Base-by-base conservation (phyloP, 345 rosid species). In the Citrus australasica region DNA sequence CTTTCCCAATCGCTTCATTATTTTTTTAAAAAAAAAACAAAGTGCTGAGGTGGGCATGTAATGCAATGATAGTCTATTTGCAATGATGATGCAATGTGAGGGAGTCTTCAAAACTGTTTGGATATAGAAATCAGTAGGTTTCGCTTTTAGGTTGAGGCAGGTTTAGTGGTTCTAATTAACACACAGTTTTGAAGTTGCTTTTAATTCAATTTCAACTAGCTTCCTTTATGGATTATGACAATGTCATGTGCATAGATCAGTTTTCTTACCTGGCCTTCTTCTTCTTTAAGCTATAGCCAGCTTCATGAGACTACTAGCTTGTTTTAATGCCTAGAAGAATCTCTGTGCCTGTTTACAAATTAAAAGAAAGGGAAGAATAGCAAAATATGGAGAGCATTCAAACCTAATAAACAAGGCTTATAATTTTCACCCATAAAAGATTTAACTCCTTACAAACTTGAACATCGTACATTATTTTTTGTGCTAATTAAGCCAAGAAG, bases 231-330 rank as follows among this genome's bases (percentile, higher is more conserved):
- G 22, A 75, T 62, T 32, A 55, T 28, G 35, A 21, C 13, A 69
- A 6, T 83, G 69, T 68, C 70, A 74, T 56, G 64, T 74, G 75
- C 64, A 74, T 46, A 60, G 48, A 83, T 74, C 38, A 85, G 80
- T 74, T 72, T 74, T 76, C 77, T 80, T 72, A 82, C 88, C 88
- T 82, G 85, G 19, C 64, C 68, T 11, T 64, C 59, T 7, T 28
- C 40, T 46, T 68, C 56, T 64, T 75, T 51, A 60, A 35, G 67
- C 79, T 64, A 33, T 46, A 11, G 68, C 65, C 14, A 48, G 56
- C 42, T 63, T 58, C 82, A 67, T 28, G n/a, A 21, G 8, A 6
- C 61, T 30, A 33, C 51, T 22, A n/a, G n/a, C 6, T 58, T 11
- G 46, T 7, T 58, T 69, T 73, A 55, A 35, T 58, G 37, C 37